Conservation (phyloP, 2,329 filamentous ascomycete species). For the Dactylellina sp. region DNA sequence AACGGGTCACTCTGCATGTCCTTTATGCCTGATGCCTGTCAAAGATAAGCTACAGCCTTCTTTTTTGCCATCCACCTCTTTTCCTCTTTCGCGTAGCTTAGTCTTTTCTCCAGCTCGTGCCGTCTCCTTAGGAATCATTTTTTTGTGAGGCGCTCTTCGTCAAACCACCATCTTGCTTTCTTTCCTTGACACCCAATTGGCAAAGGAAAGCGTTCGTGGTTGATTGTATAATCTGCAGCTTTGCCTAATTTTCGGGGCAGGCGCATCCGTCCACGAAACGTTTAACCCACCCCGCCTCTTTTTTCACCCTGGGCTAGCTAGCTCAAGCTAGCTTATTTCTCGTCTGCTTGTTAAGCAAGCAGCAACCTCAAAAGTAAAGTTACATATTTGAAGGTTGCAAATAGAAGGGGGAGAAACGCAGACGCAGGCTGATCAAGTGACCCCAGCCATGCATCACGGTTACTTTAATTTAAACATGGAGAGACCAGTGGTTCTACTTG, state of each 20-base stretch:
- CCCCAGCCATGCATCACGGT: conserved; percentile 1
- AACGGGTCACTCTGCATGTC: conserved; percentile 13
- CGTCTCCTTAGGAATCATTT: background rate
- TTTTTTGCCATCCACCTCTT: conserved; percentile 44
- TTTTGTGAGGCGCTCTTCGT: conserved; percentile 36
- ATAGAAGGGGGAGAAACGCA: background rate
- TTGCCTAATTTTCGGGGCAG: conserved; percentile 44
- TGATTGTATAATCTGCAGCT: conserved; percentile 24
- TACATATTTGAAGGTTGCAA: too few species aligned
- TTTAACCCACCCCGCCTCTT: conserved; percentile 28
- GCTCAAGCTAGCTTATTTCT: background rate
- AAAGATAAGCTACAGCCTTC: conserved; percentile 56
- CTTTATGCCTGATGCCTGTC: conserved; percentile 36
- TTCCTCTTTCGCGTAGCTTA: conserved; percentile 42
- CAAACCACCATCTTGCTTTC: conserved; percentile 18
- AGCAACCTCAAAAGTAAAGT: too few species aligned
- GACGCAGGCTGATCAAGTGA: conserved; percentile 38
- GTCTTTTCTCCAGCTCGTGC: background rate
- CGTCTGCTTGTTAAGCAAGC: too few species aligned
- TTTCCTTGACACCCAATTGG: conserved; percentile 25
- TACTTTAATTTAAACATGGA: background rate
- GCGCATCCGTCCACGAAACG: conserved; percentile 31
- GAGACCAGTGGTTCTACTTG: background rate
- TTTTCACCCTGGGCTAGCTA: background rate
- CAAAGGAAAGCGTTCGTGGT: background rate